phyloP scores from a whole-genome alignment of 2,329 filamentous ascomycete genomes.

The Botrytis paeoniae region DNA sequence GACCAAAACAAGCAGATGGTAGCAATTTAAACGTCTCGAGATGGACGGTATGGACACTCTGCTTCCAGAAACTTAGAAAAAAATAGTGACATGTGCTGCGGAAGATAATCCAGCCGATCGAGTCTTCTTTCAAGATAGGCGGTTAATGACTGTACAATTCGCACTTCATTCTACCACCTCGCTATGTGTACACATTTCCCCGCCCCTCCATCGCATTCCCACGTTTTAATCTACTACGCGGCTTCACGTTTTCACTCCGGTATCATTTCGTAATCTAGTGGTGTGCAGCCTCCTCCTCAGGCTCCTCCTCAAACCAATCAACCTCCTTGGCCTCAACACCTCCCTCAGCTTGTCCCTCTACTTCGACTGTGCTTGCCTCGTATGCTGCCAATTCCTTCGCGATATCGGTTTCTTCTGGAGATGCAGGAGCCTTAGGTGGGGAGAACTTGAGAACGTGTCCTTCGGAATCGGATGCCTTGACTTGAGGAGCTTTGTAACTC shows the following conservation, averaged over 20 bases:
- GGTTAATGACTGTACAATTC: constrained; percentile 9
- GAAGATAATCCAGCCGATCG: background rate
- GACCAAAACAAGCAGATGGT: background rate
- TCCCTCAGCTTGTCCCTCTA: constrained; percentile 76
- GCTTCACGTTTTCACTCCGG: background rate
- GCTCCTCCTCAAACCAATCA: constrained; percentile 83
- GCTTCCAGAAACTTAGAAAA: background rate
- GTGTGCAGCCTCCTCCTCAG: constrained; percentile 46
- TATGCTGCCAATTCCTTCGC: constrained; percentile 90
- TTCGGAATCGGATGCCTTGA: constrained; percentile 84
- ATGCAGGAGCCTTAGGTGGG: constrained; percentile 75
- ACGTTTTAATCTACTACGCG: constrained; percentile 9
- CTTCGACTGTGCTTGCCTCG: constrained; percentile 89
- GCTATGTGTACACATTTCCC: constrained; percentile 20
- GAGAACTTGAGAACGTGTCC: constrained; percentile 88
- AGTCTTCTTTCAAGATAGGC: constrained; percentile 5
- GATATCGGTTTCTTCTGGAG: constrained; percentile 91
- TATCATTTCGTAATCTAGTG: constrained; percentile 31
- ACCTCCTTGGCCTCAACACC: constrained; percentile 56
- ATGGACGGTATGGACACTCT: background rate
- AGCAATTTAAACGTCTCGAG: background rate
- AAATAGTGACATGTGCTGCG: background rate
- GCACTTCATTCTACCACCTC: constrained; percentile 18
- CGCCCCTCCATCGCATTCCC: background rate
- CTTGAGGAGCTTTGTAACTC: constrained; percentile 80